Conservation (phyloP, 306 rosid species). For the Lathyrus tuberosus region DNA sequence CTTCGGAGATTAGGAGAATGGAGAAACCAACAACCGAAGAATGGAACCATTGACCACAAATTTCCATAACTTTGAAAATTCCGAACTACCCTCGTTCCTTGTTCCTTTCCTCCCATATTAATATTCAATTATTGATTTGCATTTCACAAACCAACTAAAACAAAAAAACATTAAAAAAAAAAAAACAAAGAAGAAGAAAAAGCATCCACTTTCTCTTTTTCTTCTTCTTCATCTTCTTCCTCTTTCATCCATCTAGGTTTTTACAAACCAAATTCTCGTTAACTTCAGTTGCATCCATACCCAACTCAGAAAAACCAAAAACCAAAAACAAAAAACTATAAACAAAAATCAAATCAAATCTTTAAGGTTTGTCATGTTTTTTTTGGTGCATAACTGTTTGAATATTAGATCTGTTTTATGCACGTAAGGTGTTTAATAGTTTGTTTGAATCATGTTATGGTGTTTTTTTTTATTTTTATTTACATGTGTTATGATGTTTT, state of each 20-base stretch:
- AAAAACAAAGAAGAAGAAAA: neutral
- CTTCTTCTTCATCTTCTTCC: constrained; percentile 14
- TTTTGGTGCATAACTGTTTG: constrained; percentile 44
- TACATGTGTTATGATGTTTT: constrained; percentile 27
- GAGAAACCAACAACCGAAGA: constrained; percentile 42
- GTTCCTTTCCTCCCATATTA: constrained; percentile 46
- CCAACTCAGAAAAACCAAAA: constrained; percentile 36
- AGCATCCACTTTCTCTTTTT: constrained; percentile 43
- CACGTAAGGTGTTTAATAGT: constrained; percentile 28
- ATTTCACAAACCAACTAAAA: constrained; percentile 24
- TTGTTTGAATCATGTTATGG: constrained; percentile 32
- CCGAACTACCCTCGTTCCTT: constrained; percentile 64
- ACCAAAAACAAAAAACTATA: neutral
- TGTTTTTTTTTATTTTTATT: neutral
- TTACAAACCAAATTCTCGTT: constrained; percentile 38
- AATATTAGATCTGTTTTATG: constrained; percentile 38
- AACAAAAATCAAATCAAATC: neutral
- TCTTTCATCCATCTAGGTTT: constrained; percentile 44
- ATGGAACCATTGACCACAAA: constrained; percentile 68
- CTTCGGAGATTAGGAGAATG: constrained; percentile 47
- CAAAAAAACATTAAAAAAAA: neutral
- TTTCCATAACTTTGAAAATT: constrained; percentile 64
- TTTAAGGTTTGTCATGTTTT: constrained; percentile 34
- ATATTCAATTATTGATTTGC: constrained; percentile 18
- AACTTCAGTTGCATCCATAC: constrained; percentile 41